phyloP scores from a whole-genome alignment of 352 stramenopile genomes.

The Phytopythium mirpurense region DNA sequence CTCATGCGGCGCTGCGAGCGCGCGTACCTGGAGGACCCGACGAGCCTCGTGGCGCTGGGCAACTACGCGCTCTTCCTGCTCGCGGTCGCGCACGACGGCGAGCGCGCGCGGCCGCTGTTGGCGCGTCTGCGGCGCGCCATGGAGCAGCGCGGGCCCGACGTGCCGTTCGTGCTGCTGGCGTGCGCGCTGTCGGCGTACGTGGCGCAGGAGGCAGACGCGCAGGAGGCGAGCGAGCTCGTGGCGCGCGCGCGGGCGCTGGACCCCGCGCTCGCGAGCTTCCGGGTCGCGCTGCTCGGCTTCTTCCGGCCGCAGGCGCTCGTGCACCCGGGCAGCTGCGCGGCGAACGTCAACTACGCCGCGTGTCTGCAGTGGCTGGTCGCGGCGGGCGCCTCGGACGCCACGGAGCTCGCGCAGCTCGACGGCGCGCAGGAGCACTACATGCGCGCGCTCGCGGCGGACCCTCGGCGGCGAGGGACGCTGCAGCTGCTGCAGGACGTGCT shows the following conservation, averaged over 20 bases:
- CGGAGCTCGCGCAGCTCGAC: constrained; percentile 46
- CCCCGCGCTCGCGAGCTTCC: constrained; percentile 56
- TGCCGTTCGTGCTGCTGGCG: constrained; percentile 76
- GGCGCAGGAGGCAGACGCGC: constrained; percentile 62
- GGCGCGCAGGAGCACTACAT: constrained; percentile 62
- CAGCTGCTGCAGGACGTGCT: constrained; percentile 80
- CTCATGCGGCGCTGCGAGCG: constrained; percentile 67
- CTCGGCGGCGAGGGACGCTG: constrained; percentile 44
- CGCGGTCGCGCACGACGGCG: constrained; percentile 72
- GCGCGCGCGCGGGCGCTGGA: constrained; percentile 49
- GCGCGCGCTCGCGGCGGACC: constrained; percentile 51
- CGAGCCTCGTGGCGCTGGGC: constrained; percentile 63
- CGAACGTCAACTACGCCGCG: constrained; percentile 76
- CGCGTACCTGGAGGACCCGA: constrained; percentile 74
- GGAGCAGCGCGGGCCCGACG: constrained; percentile 62
- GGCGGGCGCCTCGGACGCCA: not conserved
- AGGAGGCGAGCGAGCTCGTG: constrained; percentile 65
- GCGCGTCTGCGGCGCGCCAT: constrained; percentile 67
- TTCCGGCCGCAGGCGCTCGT: constrained; percentile 64
- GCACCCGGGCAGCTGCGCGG: constrained; percentile 48
- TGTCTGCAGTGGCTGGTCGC: constrained; percentile 57
- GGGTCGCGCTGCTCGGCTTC: constrained; percentile 72
- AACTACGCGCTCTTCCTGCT: constrained; percentile 85
- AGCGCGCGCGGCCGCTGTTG: constrained; percentile 67
- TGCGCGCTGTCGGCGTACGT: constrained; percentile 73